Percentiles rank a stretch among this genome's conserved stretches.
These are phyloP conservation scores for Abrus precatorius DNA, from an alignment of 306 rosid species.

Conservation along the genomic window DNA sequence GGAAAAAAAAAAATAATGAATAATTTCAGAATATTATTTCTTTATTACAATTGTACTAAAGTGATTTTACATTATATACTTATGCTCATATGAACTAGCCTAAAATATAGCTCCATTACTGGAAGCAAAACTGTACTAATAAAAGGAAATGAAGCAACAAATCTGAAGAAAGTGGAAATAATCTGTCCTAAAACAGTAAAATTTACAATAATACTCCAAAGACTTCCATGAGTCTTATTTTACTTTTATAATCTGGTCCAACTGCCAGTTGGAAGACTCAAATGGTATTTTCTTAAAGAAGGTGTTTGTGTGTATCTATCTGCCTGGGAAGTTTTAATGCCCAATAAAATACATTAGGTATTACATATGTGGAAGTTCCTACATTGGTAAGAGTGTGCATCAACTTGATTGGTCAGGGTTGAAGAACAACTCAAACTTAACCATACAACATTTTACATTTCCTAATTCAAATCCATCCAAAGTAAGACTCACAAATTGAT, in stretches of 20 bases:
- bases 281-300: no score
- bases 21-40: not conserved
- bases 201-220: no score
- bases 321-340: no score
- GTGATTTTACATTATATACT: not conserved
- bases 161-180: not conserved
- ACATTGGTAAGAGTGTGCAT: not conserved
- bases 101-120: no score
- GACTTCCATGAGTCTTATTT: no score
- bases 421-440: constrained; percentile 3
- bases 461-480: constrained; percentile 5
- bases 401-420: not conserved
- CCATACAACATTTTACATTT: not conserved
- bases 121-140: not conserved
- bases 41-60: not conserved
- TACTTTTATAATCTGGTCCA: no score
- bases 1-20: constrained; percentile 31
- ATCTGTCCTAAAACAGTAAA: not conserved
- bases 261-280: no score
- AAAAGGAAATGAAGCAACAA: not conserved
- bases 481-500: constrained; percentile 1
- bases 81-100: not conserved
- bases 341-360: not conserved
- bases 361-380: constrained; percentile 13
- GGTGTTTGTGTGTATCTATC: no score